A percentile compares a stretch with the other conserved stretches of the same genome.
Evolutionary conservation across 495 filamentous ascomycete genomes (phyloP).

Genomic region (Penicillium samsonianum): DNA sequence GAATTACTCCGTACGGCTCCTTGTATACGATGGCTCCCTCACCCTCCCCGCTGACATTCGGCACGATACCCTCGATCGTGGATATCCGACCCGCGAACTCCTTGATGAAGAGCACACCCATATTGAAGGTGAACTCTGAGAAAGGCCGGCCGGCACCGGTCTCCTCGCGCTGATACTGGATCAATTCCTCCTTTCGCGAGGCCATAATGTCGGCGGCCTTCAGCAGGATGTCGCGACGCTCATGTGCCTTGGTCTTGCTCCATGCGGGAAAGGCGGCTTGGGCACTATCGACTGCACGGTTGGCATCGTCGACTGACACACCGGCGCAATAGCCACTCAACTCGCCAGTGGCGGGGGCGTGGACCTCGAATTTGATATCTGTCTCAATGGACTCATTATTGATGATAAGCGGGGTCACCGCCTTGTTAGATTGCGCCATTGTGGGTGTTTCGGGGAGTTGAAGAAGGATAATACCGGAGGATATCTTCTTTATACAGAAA

Average conservation of each 20-base stretch:
- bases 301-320: conserved; percentile 63
- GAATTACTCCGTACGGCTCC: conserved; percentile 77
- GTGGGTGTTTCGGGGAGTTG: neutral
- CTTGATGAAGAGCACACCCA: conserved; percentile 57
- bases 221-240: conserved; percentile 69
- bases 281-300: conserved; percentile 51
- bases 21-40: conserved; percentile 65
- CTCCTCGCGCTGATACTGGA: conserved; percentile 63
- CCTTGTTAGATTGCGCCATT: conserved; percentile 19
- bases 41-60: conserved; percentile 52
- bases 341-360: conserved; percentile 62
- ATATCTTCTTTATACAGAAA: neutral
- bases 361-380: conserved; percentile 64
- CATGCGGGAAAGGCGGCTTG: conserved; percentile 68
- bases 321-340: conserved; percentile 61
- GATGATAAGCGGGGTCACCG: conserved; percentile 68
- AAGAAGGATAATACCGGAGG: neutral
- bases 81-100: conserved; percentile 70
- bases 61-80: conserved; percentile 60
- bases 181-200: conserved; percentile 59
- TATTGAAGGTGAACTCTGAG: conserved; percentile 57
- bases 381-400: conserved; percentile 66
- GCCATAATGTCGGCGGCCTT: conserved; percentile 69
- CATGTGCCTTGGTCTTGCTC: conserved; percentile 59
- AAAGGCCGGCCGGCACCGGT: conserved; percentile 58